Evolutionary conservation across 352 stramenopile genomes (phyloP).

Genomic region (Lagenidium giganteum): DNA sequence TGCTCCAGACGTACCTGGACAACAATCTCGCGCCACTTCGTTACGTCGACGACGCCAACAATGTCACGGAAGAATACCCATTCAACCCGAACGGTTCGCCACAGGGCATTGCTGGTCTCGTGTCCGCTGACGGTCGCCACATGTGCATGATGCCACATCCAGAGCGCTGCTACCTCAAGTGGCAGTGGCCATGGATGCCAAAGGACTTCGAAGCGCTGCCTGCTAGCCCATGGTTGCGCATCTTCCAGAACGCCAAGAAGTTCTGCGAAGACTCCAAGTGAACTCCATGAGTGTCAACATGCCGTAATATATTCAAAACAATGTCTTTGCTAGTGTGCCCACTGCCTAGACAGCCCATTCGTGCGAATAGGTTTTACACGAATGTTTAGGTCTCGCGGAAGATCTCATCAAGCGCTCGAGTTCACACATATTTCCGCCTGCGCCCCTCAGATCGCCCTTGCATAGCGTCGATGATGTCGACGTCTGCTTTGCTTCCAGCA

Average conservation of each 20-base stretch:
- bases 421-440: no score
- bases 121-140: constrained; percentile 96
- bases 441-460: no score
- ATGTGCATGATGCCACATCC: constrained; percentile 99
- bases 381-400: no score
- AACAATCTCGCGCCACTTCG: constrained; percentile 93
- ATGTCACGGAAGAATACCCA: constrained; percentile 95
- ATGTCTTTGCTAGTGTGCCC: no score
- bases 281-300: not conserved
- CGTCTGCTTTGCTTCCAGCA: no score
- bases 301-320: no score
- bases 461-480: no score
- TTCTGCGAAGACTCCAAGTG: constrained; percentile 90
- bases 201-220: constrained; percentile 70
- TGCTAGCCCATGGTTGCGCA: constrained; percentile 94
- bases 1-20: constrained; percentile 87
- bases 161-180: constrained; percentile 96
- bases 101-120: constrained; percentile 95
- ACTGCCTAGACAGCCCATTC: no score
- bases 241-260: constrained; percentile 98
- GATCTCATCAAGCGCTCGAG: no score
- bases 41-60: constrained; percentile 96
- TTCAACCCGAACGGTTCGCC: constrained; percentile 99
- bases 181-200: constrained; percentile 97
- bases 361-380: no score